phyloP scores from a whole-genome alignment of 129 eudicot genomes.

The Oenanthe sinensis region DNA sequence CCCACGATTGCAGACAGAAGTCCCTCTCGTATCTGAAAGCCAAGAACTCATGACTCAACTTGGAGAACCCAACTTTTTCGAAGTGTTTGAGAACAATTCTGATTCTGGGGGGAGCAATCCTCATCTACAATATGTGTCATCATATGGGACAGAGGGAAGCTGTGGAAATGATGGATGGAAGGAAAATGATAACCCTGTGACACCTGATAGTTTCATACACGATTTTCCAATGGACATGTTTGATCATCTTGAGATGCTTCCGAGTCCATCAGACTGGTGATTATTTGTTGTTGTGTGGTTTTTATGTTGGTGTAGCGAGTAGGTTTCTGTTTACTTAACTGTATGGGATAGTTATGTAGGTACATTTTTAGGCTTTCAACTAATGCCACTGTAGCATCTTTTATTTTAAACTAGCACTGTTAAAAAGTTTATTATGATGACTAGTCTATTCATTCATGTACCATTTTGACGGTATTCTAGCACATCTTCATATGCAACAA shows the following conservation, averaged over 20 bases:
- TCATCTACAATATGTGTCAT: conserved; percentile 34
- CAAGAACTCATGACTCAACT: conserved; percentile 39
- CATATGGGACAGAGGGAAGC: conserved; percentile 33
- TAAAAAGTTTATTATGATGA: not conserved
- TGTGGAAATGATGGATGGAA: conserved; percentile 29
- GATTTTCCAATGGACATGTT: conserved; percentile 81
- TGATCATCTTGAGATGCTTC: conserved; percentile 68
- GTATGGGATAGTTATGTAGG: not conserved
- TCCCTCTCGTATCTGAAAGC: conserved; percentile 33
- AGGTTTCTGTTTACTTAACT: not conserved
- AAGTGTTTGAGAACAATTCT: conserved; percentile 38
- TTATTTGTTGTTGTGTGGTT: conserved; percentile 4
- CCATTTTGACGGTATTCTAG: not conserved
- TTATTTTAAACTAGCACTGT: not conserved
- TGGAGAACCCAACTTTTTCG: conserved; percentile 41
- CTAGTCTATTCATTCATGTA: not conserved
- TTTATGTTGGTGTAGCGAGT: not conserved
- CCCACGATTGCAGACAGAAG: conserved; percentile 37
- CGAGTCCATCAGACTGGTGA: conserved; percentile 81
- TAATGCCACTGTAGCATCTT: not conserved
- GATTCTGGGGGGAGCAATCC: conserved; percentile 26
- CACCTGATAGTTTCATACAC: conserved; percentile 59
- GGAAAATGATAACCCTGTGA: conserved; percentile 30
- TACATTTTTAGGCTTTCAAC: not conserved
- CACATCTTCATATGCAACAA: not conserved